A percentile compares a stretch with the other conserved stretches of the same genome.
phyloP scores from a whole-genome alignment of 306 rosid genomes.

The Dryas drummondii region DNA sequence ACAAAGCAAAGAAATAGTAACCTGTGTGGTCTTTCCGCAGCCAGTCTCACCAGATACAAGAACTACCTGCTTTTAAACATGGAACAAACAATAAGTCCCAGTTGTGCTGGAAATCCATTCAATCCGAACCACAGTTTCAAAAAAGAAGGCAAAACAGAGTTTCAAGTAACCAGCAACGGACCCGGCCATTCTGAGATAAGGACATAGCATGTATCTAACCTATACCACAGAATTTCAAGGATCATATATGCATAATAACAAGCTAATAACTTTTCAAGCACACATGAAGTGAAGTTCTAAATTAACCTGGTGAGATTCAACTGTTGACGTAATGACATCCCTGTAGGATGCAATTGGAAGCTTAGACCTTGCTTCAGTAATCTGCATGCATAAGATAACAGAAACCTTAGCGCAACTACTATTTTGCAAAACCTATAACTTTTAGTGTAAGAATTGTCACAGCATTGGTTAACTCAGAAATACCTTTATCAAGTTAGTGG shows the following conservation, averaged over 20 bases:
- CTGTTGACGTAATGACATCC: conserved; percentile 66
- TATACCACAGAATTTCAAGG: conserved; percentile 15
- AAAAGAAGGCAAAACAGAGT: background rate
- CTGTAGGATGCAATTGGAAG: conserved; percentile 82
- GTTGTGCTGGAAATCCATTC: conserved; percentile 27
- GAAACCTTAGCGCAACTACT: conserved; percentile 17
- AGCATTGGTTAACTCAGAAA: conserved; percentile 10
- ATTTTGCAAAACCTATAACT: conserved; percentile 18
- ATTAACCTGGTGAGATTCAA: conserved; percentile 87
- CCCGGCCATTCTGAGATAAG: conserved; percentile 8
- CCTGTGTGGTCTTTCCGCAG: conserved; percentile 99
- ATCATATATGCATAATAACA: conserved; percentile 19
- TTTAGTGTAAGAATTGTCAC: background rate
- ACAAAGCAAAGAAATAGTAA: conserved; percentile 51
- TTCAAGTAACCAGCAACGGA: conserved; percentile 14
- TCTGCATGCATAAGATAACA: conserved; percentile 46
- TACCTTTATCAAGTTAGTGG: conserved; percentile 55
- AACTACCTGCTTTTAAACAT: conserved; percentile 68
- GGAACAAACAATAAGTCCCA: conserved; percentile 31
- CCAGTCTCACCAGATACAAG: conserved; percentile 94
- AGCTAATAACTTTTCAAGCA: conserved; percentile 17
- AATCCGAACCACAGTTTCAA: conserved; percentile 14
- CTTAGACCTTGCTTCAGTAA: conserved; percentile 50
- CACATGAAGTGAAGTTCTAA: conserved; percentile 7
- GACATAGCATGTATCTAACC: conserved; percentile 13